Conservation (phyloP, 2,329 filamentous ascomycete genomes). For the Biscogniauxia sp. region DNA sequence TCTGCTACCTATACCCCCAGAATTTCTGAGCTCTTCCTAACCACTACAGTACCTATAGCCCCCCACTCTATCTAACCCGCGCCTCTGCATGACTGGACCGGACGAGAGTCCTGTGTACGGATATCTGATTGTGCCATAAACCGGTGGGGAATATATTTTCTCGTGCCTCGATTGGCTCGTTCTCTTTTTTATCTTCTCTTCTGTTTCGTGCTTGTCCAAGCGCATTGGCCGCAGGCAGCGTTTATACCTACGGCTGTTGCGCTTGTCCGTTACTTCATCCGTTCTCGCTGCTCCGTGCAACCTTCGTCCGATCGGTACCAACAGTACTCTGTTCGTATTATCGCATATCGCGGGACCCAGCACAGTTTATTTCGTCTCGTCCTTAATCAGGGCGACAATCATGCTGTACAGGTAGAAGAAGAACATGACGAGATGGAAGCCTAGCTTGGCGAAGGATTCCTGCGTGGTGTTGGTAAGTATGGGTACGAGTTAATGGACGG, state of each 20-base stretch:
- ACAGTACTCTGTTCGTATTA: slow-evolving; percentile 8
- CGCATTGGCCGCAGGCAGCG: background rate
- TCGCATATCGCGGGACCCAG: slow-evolving; percentile 3
- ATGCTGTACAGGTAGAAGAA: slow-evolving; percentile 99
- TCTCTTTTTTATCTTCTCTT: background rate
- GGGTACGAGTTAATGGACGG: background rate
- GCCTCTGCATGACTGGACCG: background rate
- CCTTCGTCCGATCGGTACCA: slow-evolving; percentile 5
- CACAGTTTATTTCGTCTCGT: slow-evolving; percentile 74
- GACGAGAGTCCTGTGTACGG: background rate
- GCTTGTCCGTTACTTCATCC: background rate
- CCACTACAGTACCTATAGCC: background rate
- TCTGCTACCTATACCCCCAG: background rate
- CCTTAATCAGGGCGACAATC: slow-evolving; percentile 94
- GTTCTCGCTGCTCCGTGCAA: background rate
- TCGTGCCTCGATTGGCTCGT: background rate
- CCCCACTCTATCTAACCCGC: background rate
- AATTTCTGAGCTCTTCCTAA: background rate
- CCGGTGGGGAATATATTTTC: background rate
- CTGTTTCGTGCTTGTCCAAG: background rate
- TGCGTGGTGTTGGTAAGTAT: slow-evolving; percentile 36
- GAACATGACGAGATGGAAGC: slow-evolving; percentile 99
- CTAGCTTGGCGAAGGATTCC: slow-evolving; percentile 99
- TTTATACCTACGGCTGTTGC: background rate
- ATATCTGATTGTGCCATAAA: background rate